These are phyloP conservation scores for Nemania diffusa DNA, from an alignment of 2,329 filamentous ascomycete genomes.

Conservation along the genomic window DNA sequence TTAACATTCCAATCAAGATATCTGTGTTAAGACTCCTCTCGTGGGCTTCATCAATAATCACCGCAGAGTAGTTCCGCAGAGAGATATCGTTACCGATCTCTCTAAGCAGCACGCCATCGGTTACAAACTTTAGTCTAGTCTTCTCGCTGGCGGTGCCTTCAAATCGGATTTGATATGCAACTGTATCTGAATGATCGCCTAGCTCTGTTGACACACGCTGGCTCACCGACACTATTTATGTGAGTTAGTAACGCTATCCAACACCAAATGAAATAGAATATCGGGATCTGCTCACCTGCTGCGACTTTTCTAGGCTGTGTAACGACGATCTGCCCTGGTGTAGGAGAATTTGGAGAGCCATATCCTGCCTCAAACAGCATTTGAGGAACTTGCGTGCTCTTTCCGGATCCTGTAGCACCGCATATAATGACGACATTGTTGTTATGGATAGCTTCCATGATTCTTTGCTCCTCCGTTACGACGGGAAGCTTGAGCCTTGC, in stretches of 20 bases:
- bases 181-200: conserved; percentile 77
- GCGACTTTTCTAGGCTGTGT: conserved; percentile 96
- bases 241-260: conserved; percentile 42
- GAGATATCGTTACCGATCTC: conserved; percentile 92
- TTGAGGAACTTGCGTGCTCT: conserved; percentile 96
- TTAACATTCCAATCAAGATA: conserved; percentile 97
- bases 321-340: conserved; percentile 91
- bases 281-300: conserved; percentile 56
- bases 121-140: conserved; percentile 98
- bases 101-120: conserved; percentile 91
- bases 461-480: conserved; percentile 93
- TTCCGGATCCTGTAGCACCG: conserved; percentile 95
- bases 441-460: conserved; percentile 97
- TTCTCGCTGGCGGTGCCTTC: conserved; percentile 83
- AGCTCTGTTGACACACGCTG: conserved; percentile 90
- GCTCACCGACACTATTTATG: conserved; percentile 94
- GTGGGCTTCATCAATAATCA: conserved; percentile 96
- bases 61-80: conserved; percentile 87
- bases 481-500: conserved; percentile 84
- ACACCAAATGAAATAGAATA: background rate
- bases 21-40: conserved; percentile 98
- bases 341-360: conserved; percentile 79
- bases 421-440: conserved; percentile 91
- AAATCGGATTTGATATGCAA: conserved; percentile 95
- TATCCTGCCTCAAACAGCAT: conserved; percentile 96